Percentiles rank a stretch among this genome's conserved stretches.
phyloP scores from a whole-genome alignment of 805 yeast genomes.

The Isabelozyma pseudorhagii region DNA sequence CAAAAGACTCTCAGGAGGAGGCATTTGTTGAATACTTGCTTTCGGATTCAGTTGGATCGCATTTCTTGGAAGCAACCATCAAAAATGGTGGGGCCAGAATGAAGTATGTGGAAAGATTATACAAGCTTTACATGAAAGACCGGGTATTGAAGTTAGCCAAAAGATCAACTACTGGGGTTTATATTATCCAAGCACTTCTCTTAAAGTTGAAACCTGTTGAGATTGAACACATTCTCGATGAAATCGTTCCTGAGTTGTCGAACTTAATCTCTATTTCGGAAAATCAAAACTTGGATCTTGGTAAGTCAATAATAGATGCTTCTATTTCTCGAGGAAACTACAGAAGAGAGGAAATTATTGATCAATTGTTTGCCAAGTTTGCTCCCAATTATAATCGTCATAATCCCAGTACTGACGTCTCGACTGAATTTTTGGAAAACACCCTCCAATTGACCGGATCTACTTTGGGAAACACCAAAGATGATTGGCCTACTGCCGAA shows the following conservation, averaged over 20 bases:
- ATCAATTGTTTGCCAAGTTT: conserved; percentile 37
- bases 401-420: conserved; percentile 15
- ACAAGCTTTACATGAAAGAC: conserved; percentile 66
- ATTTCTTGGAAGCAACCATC: conserved; percentile 75
- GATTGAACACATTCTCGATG: conserved; percentile 59
- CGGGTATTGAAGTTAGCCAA: conserved; percentile 70
- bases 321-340: conserved; percentile 57
- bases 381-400: conserved; percentile 35
- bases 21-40: conserved; percentile 80
- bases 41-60: conserved; percentile 90
- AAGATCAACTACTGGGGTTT: conserved; percentile 83
- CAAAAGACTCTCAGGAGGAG: conserved; percentile 59
- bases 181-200: conserved; percentile 69
- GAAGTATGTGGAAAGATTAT: conserved; percentile 69
- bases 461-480: conserved; percentile 76
- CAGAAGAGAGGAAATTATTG: conserved; percentile 56
- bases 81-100: conserved; percentile 58
- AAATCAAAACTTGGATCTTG: conserved; percentile 68
- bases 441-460: conserved; percentile 63
- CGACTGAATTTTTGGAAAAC: conserved; percentile 61
- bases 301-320: conserved; percentile 63
- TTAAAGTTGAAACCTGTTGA: conserved; percentile 61
- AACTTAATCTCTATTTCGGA: conserved; percentile 46
- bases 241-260: conserved; percentile 63
- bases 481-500: conserved; percentile 90